phyloP scores from a whole-genome alignment of 306 rosid genomes.

The Vigna hirtella region DNA sequence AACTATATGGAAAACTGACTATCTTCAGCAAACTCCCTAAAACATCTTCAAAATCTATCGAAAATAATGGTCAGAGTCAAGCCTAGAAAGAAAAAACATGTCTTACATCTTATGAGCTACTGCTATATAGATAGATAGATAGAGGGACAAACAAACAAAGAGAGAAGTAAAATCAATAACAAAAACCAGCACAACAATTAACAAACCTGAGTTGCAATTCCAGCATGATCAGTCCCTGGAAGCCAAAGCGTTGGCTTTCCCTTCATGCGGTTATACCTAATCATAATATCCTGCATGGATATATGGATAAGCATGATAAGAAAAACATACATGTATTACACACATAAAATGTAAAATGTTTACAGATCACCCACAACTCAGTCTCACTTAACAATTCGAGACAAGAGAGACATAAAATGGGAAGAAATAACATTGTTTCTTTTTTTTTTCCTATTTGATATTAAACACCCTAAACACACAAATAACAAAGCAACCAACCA shows the following conservation, averaged over 20 bases:
- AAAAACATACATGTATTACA: constrained; percentile 3
- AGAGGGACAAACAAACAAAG: neutral
- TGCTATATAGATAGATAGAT: neutral
- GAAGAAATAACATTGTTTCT: neutral
- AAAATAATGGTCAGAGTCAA: neutral
- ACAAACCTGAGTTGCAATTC: constrained; percentile 97
- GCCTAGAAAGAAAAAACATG: constrained; percentile 5
- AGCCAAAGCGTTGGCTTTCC: constrained; percentile 98
- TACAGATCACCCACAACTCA: constrained; percentile 19
- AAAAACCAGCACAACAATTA: constrained; percentile 7
- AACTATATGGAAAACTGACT: neutral
- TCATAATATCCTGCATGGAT: constrained; percentile 86
- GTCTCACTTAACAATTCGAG: neutral
- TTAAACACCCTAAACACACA: constrained; percentile 7
- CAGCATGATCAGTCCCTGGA: constrained; percentile 99
- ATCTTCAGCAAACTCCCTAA: neutral
- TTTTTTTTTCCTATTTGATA: neutral
- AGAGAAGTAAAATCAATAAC: constrained; percentile 14
- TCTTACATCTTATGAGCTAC: neutral
- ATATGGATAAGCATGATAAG: constrained; percentile 26
- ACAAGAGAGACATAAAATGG: constrained; percentile 26
- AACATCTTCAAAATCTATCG: neutral
- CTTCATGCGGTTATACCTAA: constrained; percentile 93
- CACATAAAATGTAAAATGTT: neutral
- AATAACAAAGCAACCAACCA: constrained; percentile 11